Evolutionary conservation across 2,329 filamentous ascomycete species (phyloP).

Genomic region (Arthroderma sp.): DNA sequence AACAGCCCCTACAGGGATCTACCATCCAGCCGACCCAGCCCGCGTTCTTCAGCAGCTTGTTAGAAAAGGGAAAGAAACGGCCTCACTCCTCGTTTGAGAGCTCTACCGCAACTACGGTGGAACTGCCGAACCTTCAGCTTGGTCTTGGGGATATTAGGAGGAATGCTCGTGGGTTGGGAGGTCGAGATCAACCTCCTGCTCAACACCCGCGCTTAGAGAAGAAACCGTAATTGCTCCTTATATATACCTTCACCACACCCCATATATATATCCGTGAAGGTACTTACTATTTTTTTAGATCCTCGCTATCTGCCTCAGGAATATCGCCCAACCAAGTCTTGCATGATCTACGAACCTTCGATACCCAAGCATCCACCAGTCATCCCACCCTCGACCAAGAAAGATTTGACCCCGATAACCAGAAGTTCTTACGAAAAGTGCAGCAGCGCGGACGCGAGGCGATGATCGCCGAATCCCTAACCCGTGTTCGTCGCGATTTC

Average conservation of each 20-base stretch:
- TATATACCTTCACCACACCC: no score
- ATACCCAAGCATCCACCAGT: constrained; percentile 48
- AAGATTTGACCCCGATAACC: constrained; percentile 41
- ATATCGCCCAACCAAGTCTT: constrained; percentile 77
- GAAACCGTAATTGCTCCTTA: constrained; percentile 33
- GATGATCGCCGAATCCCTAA: constrained; percentile 83
- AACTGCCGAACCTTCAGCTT: constrained; percentile 79
- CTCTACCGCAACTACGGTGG: constrained; percentile 42
- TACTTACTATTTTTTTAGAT: constrained; percentile 37
- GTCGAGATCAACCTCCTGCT: constrained; percentile 40
- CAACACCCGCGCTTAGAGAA: constrained; percentile 32
- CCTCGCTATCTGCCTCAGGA: constrained; percentile 83
- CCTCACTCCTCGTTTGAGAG: constrained; percentile 44
- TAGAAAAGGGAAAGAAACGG: constrained; percentile 54
- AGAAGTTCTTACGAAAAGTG: constrained; percentile 68
- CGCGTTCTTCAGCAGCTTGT: constrained; percentile 51
- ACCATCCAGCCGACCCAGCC: constrained; percentile 32
- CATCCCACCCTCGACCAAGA: constrained; percentile 20
- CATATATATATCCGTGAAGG: no score
- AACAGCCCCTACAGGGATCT: constrained; percentile 14
- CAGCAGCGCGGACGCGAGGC: constrained; percentile 83
- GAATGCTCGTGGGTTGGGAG: constrained; percentile 64
- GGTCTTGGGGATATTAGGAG: constrained; percentile 75
- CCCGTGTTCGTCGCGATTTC: constrained; percentile 80
- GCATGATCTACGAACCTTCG: constrained; percentile 72